Evolutionary conservation across 805 yeast genomes (phyloP), one percentile per base, ranked within the genome.

Genomic region (Pichia eremophila): DNA sequence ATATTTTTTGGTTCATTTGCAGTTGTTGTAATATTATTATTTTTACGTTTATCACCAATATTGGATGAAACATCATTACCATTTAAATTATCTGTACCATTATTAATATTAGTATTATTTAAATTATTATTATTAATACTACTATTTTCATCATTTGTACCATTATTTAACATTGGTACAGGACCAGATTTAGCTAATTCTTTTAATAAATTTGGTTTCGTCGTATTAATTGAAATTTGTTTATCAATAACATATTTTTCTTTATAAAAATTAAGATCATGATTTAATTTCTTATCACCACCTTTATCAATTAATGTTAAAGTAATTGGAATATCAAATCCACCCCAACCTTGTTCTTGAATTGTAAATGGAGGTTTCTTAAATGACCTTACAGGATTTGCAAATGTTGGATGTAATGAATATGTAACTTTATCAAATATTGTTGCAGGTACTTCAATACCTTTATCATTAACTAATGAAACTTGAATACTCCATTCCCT

Each of bases 331-430:
- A 93, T 75, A 61, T 90, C 96, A 60, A 91, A 91, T 56, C 91
- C 98, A 64, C 98, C 99, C 98, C 99, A 91, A 45, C 99, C 99
- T 69, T 87, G 83, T 65, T 91, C 99, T 59, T 80, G 85, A 48
- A 91, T 83, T 60, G 69, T 77, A 68, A 90, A 91, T 11, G 99
- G 99, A 10, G 85, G 77, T 59, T 81, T 82, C 60, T 85, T 86
- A 61, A 88, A 64, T 12, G 83, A 73, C 63, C 97, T 78, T 53
- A 78, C 82, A 11, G 98, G 98, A 64, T 89, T 89, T 44, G 79
- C 79, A 68, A 91, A 91, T 10, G 98, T 93, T 44, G 97, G 98
- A 70, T 91, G 99, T 54, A 93, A 75, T 56, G 88, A 83, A 65
- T 91, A 91, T 5, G 95, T 89, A 46, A 89, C 96, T 66, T 85